Evolutionary conservation across 192 early-diverging fungal species (phyloP), one percentile per base, ranked within the genome.

Genomic region (Coemansia sp.): DNA sequence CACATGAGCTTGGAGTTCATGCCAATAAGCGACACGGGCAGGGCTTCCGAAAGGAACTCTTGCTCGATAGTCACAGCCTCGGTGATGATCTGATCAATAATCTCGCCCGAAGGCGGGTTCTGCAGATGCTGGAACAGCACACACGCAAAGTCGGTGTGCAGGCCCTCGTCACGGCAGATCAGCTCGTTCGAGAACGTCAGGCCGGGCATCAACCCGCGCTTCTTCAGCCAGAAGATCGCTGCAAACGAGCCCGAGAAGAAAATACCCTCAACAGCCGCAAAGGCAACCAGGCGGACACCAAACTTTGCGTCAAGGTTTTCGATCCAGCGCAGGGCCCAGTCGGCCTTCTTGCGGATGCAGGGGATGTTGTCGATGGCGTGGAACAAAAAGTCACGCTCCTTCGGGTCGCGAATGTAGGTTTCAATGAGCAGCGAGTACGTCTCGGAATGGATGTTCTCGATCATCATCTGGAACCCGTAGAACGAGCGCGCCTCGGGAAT

Each of bases 211-310:
- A 97, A 77, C 20, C 95, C 96, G 68, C 95, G 92, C 87, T 99
- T 99, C 91, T 97, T 99, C 75, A 99, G 91, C 95, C 95, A 99
- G 72, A 99, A 99, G 85, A 99, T 99, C 26, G 96, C 87, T 2
- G 96, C 95, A 77, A 98, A 98, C 18, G 96, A 89, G 13, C 95
- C 96, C 64, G 92, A 95, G 84, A 97, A 98, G 86, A 98, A 98
- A 77, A 98, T 96, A 52, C 96, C 96, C 74, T 98, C 96, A 16
- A 99, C 95, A 21, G 93, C 95, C 48, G 95, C 95, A 86, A 99
- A 99, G 56, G 95, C 96, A 42, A 96, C 88, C 45, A 97, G 83
- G 56, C 96, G 89, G 64, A 94, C 90, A 56, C 92, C 94, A 85
- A 96, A 99, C 40, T 90, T 86, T 23, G 93, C 85, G 55, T 85